These are phyloP conservation scores for Mortierella sp. DNA, from an alignment of 371 early-diverging fungal genomes.

Conservation along the genomic window DNA sequence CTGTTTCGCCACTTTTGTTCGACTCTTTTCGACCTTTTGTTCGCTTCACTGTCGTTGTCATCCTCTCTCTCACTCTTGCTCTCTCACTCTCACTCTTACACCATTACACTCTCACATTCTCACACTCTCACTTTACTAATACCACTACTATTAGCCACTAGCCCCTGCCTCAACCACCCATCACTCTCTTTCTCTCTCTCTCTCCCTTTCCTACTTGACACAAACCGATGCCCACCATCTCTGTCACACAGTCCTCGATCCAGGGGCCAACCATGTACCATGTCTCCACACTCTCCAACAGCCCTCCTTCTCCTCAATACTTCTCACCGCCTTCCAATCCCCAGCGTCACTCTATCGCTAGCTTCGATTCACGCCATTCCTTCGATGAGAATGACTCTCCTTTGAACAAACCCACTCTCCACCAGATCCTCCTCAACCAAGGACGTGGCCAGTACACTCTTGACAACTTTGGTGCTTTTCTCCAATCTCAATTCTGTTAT, in stretches of 20 bases:
- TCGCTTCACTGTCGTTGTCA: background rate
- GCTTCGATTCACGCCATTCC: constrained; percentile 46
- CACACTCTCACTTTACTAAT: background rate
- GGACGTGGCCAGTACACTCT: constrained; percentile 55
- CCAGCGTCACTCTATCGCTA: constrained; percentile 42
- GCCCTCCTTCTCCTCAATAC: constrained; percentile 19
- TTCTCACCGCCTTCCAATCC: constrained; percentile 19
- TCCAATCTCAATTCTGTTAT: constrained; percentile 51
- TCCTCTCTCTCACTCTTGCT: background rate
- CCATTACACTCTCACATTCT: background rate
- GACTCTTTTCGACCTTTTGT: background rate
- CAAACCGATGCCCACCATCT: constrained; percentile 42
- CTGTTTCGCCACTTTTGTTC: constrained; percentile 1
- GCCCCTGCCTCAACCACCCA: too few species aligned
- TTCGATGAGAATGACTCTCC: constrained; percentile 34
- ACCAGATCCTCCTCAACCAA: constrained; percentile 51
- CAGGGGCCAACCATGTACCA: constrained; percentile 55
- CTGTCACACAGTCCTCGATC: constrained; percentile 24
- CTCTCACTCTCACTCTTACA: background rate
- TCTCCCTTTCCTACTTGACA: background rate
- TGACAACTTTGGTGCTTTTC: constrained; percentile 53
- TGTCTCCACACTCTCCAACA: constrained; percentile 21
- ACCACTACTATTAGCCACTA: too few species aligned
- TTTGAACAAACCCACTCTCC: constrained; percentile 40
- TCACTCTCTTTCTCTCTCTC: background rate